Percentiles rank a stretch among this genome's conserved stretches.
Conservation (phyloP, 2,329 filamentous ascomycete species). For the Paraconiothyrium sp. region DNA sequence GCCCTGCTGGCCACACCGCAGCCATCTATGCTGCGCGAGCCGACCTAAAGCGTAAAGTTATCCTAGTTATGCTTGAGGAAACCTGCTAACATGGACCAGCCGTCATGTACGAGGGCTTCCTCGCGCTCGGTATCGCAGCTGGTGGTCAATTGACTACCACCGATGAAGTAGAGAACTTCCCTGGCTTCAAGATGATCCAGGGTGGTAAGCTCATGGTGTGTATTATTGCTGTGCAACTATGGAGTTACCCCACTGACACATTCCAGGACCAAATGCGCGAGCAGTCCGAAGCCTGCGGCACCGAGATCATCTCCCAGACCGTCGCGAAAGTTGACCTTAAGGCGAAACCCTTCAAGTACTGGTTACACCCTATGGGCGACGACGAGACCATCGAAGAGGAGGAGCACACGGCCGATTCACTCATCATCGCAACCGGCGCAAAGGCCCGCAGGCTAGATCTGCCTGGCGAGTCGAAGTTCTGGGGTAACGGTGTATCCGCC, state of each 20-base stretch:
- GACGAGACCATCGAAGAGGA: conserved; percentile 74
- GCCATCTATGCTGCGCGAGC: conserved; percentile 96
- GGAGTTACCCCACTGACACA: conserved; percentile 22
- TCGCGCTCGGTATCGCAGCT: conserved; percentile 94
- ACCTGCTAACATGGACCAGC: conserved; percentile 58
- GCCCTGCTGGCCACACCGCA: conserved; percentile 96
- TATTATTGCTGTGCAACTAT: conserved; percentile 7
- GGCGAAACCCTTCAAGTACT: conserved; percentile 90
- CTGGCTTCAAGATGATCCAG: conserved; percentile 91
- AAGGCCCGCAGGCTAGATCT: conserved; percentile 86
- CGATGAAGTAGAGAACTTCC: conserved; percentile 98
- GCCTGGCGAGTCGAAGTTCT: conserved; percentile 91
- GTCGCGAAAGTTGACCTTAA: conserved; percentile 84
- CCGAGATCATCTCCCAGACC: conserved; percentile 91
- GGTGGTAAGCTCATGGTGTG: conserved; percentile 84
- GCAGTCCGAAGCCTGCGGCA: conserved; percentile 92
- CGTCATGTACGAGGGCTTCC: conserved; percentile 96
- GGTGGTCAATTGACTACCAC: conserved; percentile 98
- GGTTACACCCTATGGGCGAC: conserved; percentile 78
- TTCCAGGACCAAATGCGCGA: conserved; percentile 83
- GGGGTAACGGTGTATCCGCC: conserved; percentile 95
- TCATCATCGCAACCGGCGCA: conserved; percentile 95
- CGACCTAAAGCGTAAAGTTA: conserved; percentile 80
- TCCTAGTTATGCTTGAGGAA: no score
- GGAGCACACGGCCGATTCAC: conserved; percentile 83